These are phyloP conservation scores for Neoboletus subvelutipes DNA, from an alignment of 768 basidiomycete species.

Conservation along the genomic window DNA sequence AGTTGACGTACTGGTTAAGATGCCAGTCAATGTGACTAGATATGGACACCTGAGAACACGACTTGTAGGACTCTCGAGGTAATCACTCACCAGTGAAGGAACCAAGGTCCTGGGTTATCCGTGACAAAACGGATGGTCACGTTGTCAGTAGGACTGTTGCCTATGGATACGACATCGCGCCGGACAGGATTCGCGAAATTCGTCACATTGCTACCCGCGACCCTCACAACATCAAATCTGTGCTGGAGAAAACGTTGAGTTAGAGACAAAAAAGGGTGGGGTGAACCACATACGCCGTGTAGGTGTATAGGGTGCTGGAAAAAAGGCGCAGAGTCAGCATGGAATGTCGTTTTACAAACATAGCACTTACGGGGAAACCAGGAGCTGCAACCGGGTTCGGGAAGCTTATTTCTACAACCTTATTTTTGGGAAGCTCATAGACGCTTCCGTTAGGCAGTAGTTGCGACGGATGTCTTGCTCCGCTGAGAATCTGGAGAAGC, in stretches of 20 bases:
- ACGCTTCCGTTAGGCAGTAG: conserved; percentile 52
- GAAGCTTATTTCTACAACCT: conserved; percentile 46
- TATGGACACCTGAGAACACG: neutral
- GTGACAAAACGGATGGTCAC: conserved; percentile 61
- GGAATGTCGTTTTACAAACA: neutral
- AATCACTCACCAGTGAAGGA: conserved; percentile 41
- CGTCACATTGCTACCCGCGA: conserved; percentile 25
- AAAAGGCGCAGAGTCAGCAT: neutral
- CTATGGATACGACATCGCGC: conserved; percentile 35
- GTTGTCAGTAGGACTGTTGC: conserved; percentile 34
- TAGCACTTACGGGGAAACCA: conserved; percentile 32
- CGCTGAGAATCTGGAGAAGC: conserved; percentile 59
- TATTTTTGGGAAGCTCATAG: conserved; percentile 45
- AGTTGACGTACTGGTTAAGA: conserved; percentile 21
- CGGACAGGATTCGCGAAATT: conserved; percentile 40
- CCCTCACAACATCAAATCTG: conserved; percentile 37
- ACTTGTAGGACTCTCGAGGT: neutral
- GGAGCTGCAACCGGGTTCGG: conserved; percentile 31
- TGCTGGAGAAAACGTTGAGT: conserved; percentile 25
- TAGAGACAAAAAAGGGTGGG: neutral
- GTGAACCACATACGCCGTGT: conserved; percentile 36
- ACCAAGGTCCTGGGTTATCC: conserved; percentile 67
- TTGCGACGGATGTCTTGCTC: conserved; percentile 43
- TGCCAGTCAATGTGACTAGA: conserved; percentile 34
- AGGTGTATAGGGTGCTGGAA: conserved; percentile 41